These are phyloP conservation scores for Gymnopus androsaceus DNA, from an alignment of 1,284 basidiomycete species.

Conservation along the genomic window DNA sequence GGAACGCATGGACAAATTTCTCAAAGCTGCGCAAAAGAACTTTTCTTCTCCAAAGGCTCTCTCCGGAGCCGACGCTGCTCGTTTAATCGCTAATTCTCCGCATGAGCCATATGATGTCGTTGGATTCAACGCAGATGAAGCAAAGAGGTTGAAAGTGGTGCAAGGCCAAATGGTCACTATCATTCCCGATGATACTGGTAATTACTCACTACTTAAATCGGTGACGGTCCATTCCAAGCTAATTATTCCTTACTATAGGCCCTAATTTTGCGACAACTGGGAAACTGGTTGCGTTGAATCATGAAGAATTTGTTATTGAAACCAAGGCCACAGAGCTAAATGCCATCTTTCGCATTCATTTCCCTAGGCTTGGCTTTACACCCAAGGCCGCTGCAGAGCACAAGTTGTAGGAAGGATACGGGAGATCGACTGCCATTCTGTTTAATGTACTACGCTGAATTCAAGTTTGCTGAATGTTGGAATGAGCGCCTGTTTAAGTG, in stretches of 20 bases:
- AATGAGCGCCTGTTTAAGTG: too few relatives aligned
- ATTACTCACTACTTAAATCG: not conserved
- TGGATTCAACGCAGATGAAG: constrained; percentile 50
- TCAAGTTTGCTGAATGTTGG: too few relatives aligned
- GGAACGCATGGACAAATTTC: constrained; percentile 6
- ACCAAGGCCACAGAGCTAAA: constrained; percentile 34
- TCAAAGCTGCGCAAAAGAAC: constrained; percentile 8
- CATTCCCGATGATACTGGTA: constrained; percentile 54
- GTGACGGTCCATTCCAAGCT: not conserved
- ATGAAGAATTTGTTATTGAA: constrained; percentile 52
- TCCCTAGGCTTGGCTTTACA: constrained; percentile 46
- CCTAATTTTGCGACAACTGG: constrained; percentile 45
- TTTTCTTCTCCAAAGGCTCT: constrained; percentile 26
- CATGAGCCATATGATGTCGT: constrained; percentile 41
- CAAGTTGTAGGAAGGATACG: too few relatives aligned
- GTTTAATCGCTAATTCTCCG: constrained; percentile 39
- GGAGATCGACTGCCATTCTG: too few relatives aligned
- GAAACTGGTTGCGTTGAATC: constrained; percentile 49
- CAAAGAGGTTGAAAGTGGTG: constrained; percentile 41
- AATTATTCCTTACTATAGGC: not conserved
- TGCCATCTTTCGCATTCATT: constrained; percentile 50
- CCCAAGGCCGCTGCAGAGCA: constrained; percentile 21
- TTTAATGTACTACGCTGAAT: too few relatives aligned
- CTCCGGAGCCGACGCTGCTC: constrained; percentile 45
- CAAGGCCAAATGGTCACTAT: constrained; percentile 42